Percentiles rank a stretch among this genome's conserved stretches.
Evolutionary conservation across 805 yeast genomes (phyloP).

Genomic region (Pichia nanzhaoensis): DNA sequence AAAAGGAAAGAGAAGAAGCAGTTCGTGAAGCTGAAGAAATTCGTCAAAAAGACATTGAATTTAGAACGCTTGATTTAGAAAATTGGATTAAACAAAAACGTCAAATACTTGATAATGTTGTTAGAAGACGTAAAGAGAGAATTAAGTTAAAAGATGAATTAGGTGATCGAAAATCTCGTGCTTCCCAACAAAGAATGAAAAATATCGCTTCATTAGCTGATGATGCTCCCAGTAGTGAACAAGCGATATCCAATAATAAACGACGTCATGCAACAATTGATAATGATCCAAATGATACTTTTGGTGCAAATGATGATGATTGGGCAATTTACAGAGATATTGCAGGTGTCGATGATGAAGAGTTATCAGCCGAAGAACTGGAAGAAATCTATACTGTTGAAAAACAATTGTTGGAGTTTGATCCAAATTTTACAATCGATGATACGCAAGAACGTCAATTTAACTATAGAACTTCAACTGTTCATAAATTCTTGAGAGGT

Average conservation of each 20-base stretch:
- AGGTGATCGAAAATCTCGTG: conserved; percentile 81
- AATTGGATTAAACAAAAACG: conserved; percentile 79
- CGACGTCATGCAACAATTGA: conserved; percentile 64
- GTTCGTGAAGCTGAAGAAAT: conserved; percentile 53
- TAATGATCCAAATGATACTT: conserved; percentile 87
- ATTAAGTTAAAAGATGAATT: conserved; percentile 67
- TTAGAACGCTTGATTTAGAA: conserved; percentile 67
- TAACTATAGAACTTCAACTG: conserved; percentile 75
- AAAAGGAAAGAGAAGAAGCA: conserved; percentile 67
- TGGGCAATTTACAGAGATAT: conserved; percentile 89
- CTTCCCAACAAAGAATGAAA: conserved; percentile 90
- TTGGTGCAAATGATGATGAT: conserved; percentile 93
- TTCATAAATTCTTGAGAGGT: conserved; percentile 86
- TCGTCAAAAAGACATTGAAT: conserved; percentile 59
- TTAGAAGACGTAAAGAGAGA: conserved; percentile 60
- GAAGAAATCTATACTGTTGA: conserved; percentile 56
- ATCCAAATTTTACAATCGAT: conserved; percentile 79
- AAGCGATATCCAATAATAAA: conserved; percentile 30
- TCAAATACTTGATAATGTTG: conserved; percentile 47
- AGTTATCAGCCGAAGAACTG: conserved; percentile 70
- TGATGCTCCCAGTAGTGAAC: conserved; percentile 29
- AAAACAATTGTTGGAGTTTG: conserved; percentile 68
- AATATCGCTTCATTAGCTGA: conserved; percentile 84
- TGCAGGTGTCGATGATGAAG: conserved; percentile 68
- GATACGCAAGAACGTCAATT: conserved; percentile 75